phyloP scores from a whole-genome alignment of 331 rosid species.

The Stylosanthes scabra region DNA sequence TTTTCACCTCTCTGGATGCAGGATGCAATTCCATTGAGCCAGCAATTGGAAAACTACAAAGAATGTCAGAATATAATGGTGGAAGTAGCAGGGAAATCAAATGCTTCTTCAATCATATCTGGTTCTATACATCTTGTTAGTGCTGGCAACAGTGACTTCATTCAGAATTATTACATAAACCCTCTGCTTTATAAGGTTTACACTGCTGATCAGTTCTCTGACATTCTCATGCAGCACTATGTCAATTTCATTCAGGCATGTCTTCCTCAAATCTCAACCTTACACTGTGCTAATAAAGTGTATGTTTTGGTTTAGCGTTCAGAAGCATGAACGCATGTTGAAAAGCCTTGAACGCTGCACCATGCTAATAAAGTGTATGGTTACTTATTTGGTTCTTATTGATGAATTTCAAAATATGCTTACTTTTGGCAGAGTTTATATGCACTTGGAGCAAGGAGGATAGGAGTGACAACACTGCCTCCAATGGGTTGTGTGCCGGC shows the following conservation, averaged over 20 bases:
- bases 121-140: constrained; percentile 55
- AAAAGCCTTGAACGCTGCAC: too few relatives aligned
- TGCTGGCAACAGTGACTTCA: constrained; percentile 78
- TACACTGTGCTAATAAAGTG: too few relatives aligned
- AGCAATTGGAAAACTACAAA: constrained; percentile 66
- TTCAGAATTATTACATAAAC: constrained; percentile 80
- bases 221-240: constrained; percentile 56
- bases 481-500: constrained; percentile 90
- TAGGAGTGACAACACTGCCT: constrained; percentile 79
- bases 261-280: constrained; percentile 35
- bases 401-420: constrained; percentile 34
- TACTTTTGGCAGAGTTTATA: constrained; percentile 49
- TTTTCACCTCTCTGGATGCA: constrained; percentile 27
- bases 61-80: constrained; percentile 62
- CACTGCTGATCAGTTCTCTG: constrained; percentile 61
- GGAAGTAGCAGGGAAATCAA: constrained; percentile 57
- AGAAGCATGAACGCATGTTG: too few relatives aligned
- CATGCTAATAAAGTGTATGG: too few relatives aligned
- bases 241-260: constrained; percentile 61
- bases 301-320: too few relatives aligned
- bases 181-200: constrained; percentile 66
- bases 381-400: too few relatives aligned
- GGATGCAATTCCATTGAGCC: constrained; percentile 60
- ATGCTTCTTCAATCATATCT: constrained; percentile 68
- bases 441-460: constrained; percentile 77